These are phyloP conservation scores for Amanita inopinata DNA, from an alignment of 768 basidiomycete species.

Conservation along the genomic window DNA sequence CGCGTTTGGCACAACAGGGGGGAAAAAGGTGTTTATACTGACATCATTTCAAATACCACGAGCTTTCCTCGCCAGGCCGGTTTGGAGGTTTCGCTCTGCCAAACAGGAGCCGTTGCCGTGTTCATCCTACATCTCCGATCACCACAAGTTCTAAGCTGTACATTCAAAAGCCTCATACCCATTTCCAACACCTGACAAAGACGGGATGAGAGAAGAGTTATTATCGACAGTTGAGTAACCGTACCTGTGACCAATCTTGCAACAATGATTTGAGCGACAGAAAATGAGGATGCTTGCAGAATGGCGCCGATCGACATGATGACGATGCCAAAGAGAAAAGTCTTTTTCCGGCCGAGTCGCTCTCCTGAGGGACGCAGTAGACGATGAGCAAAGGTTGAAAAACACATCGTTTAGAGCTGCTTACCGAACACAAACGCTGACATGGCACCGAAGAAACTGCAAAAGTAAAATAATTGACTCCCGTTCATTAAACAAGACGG, in stretches of 20 bases:
- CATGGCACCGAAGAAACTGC: slow-evolving; percentile 37
- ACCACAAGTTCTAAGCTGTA: background rate
- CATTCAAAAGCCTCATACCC: slow-evolving; percentile 20
- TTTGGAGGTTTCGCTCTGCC: slow-evolving; percentile 44
- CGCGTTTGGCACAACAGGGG: too few species aligned
- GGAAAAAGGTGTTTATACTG: slow-evolving; percentile 10
- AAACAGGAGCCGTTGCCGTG: slow-evolving; percentile 40
- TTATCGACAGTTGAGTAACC: slow-evolving; percentile 1
- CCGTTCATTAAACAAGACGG: background rate
- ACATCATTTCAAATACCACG: slow-evolving; percentile 43
- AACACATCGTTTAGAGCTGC: background rate
- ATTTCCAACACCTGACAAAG: slow-evolving; percentile 30
- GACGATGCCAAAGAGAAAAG: slow-evolving; percentile 37
- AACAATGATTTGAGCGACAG: slow-evolving; percentile 38
- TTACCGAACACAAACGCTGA: slow-evolving; percentile 31
- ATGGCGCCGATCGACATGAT: slow-evolving; percentile 46
- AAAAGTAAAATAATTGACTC: background rate
- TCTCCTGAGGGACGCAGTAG: slow-evolving; percentile 21
- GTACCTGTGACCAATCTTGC: slow-evolving; percentile 36
- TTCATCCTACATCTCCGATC: slow-evolving; percentile 26
- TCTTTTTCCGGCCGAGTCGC: slow-evolving; percentile 33
- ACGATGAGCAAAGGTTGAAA: background rate
- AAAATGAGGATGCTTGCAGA: slow-evolving; percentile 36
- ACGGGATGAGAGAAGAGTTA: background rate
- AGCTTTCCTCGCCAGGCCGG: slow-evolving; percentile 38